phyloP scores from a whole-genome alignment of 805 yeast species.

The Tetrapisispora fleetii region DNA sequence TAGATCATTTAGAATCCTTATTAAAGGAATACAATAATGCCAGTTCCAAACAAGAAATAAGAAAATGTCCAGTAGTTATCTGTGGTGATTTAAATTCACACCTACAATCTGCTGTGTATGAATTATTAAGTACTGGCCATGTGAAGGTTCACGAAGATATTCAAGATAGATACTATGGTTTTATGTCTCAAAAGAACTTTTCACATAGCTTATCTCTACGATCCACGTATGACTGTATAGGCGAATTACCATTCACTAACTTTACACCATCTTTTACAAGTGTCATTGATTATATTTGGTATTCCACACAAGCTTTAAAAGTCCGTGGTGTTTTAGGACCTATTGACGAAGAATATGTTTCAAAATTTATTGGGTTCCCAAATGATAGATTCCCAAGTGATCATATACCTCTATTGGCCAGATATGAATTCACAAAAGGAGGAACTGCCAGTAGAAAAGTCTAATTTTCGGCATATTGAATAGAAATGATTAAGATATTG shows the following conservation, averaged over 20 bases:
- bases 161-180: conserved; percentile 82
- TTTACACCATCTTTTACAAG: conserved; percentile 89
- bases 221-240: conserved; percentile 75
- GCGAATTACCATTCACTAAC: conserved; percentile 91
- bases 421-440: conserved; percentile 58
- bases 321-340: conserved; percentile 82
- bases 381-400: conserved; percentile 90
- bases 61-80: conserved; percentile 64
- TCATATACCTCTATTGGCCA: conserved; percentile 78
- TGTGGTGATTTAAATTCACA: conserved; percentile 96
- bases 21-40: conserved; percentile 40
- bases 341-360: conserved; percentile 67
- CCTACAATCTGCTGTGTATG: conserved; percentile 82
- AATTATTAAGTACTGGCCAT: conserved; percentile 71
- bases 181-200: conserved; percentile 82
- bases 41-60: conserved; percentile 39
- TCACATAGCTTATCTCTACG: conserved; percentile 69
- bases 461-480: neutral
- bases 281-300: conserved; percentile 94
- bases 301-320: conserved; percentile 66
- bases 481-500: neutral
- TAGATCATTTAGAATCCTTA: conserved; percentile 74
- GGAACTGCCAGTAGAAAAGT: conserved; percentile 5
- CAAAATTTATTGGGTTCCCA: conserved; percentile 82
- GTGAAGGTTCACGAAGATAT: conserved; percentile 74